These are phyloP conservation scores for Entophlyctis luteolus DNA, from an alignment of 192 early-diverging fungal species.

Conservation along the genomic window DNA sequence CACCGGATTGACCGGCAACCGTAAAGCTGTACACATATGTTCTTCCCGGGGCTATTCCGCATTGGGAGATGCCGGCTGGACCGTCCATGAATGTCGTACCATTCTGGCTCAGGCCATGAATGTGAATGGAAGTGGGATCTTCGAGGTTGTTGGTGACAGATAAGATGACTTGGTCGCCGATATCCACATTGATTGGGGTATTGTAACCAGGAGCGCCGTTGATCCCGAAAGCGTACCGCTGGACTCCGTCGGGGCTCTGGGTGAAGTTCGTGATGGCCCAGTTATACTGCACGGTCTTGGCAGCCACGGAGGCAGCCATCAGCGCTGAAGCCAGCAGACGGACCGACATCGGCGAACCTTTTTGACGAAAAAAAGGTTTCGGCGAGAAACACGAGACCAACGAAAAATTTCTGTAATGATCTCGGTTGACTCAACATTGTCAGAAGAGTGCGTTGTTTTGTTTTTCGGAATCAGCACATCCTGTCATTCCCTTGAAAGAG, in stretches of 20 bases:
- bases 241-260: slow-evolving; percentile 14
- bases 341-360: too few relatives aligned
- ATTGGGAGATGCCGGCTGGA: slow-evolving; percentile 67
- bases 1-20: slow-evolving; percentile 23
- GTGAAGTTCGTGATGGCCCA: slow-evolving; percentile 16
- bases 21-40: slow-evolving; percentile 70
- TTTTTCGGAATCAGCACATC: too few relatives aligned
- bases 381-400: too few relatives aligned
- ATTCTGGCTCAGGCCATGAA: slow-evolving; percentile 74
- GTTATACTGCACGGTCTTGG: too few relatives aligned
- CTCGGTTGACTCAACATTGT: too few relatives aligned
- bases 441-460: too few relatives aligned
- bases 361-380: too few relatives aligned
- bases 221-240: slow-evolving; percentile 6
- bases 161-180: slow-evolving; percentile 25
- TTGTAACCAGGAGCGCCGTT: slow-evolving; percentile 1
- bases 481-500: too few relatives aligned
- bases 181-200: slow-evolving; percentile 9
- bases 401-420: too few relatives aligned
- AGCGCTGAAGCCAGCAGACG: too few relatives aligned
- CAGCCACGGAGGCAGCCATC: too few relatives aligned
- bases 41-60: slow-evolving; percentile 62
- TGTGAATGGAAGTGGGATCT: slow-evolving; percentile 62
- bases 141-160: slow-evolving; percentile 21
- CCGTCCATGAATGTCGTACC: slow-evolving; percentile 70